Base-by-base conservation (phyloP, 2,329 filamentous ascomycete species). In the Parastagonospora nodorum region DNA sequence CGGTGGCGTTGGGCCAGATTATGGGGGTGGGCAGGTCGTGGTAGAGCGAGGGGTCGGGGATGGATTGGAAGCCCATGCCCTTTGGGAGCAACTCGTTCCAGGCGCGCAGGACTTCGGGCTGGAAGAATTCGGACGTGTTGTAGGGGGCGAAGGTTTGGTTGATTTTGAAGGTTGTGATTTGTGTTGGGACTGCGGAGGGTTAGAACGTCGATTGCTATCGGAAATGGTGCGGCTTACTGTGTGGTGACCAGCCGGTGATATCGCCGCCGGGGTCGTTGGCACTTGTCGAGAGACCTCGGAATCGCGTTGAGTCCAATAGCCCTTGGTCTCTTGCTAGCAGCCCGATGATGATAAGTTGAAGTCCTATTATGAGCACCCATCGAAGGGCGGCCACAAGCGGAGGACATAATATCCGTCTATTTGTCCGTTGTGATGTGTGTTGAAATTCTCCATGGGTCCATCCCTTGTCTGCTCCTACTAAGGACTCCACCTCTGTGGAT, bases 51-150 rank as follows among this genome's bases (percentile, higher is more conserved):
- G 68, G 67, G 36, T 66, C 46, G 9, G 60, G 59, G 28, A 72
- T 64, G 30, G 55, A 42, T 45, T 70, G 67, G 61, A 72, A 72
- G 33, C 68, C 68, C 68, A 72, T 72, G 33, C 68, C 68, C 42
- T 64, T 63, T 57, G 38, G 65, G 52, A 67, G 55, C 0, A 72
- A 57, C 11, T 70, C 67, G 48, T 72, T 72, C 68, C 67, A 72
- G 27, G 68, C 67, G 5, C 51, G 57, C 1, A 72, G 59, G 4
- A 61, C 63, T 42, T 67, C 59, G 33, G 67, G 66, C 15, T 64
- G 65, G 63, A 72, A 72, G 60, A 72, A 72, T 8, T 72, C 67
- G 7, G 68, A 68, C 1, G 68, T 72, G 51, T 71, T 69, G 53
- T 68, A 68, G 10, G 67, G 67, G 3, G 68, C 67, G 42, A 67